Evolutionary conservation across 2,329 filamentous ascomycete species (phyloP).

Genomic region (Arthrobotrys megalospora): DNA sequence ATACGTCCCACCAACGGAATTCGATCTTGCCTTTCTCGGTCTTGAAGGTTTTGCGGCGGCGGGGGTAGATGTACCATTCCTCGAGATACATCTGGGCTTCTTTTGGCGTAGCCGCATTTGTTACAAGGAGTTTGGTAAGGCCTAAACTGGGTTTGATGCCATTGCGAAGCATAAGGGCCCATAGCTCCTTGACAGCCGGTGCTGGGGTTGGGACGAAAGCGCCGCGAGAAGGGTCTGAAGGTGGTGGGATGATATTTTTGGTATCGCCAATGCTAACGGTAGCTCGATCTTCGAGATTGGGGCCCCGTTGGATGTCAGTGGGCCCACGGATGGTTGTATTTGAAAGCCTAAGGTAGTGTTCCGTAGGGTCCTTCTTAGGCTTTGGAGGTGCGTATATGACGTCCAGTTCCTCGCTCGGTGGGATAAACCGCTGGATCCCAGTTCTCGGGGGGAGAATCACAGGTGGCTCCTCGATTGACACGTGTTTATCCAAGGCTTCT

Average conservation of each 20-base stretch:
- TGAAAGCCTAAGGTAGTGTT: constrained; percentile 25
- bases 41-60: constrained; percentile 17
- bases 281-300: constrained; percentile 43
- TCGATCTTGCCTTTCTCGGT: constrained; percentile 1
- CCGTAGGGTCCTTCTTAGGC: constrained; percentile 36
- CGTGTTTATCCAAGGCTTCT: constrained; percentile 23
- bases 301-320: constrained; percentile 25
- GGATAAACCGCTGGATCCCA: constrained; percentile 33
- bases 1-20: constrained; percentile 40
- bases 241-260: constrained; percentile 60
- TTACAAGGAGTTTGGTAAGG: constrained; percentile 43
- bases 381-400: constrained; percentile 36
- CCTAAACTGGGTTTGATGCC: constrained; percentile 33
- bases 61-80: constrained; percentile 43
- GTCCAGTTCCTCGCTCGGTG: constrained; percentile 26
- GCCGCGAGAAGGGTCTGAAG: constrained; percentile 58
- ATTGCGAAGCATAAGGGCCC: constrained; percentile 38
- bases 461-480: background rate
- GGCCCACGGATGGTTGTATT: constrained; percentile 49
- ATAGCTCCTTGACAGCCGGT: constrained; percentile 61
- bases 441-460: background rate
- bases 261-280: constrained; percentile 60
- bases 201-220: constrained; percentile 56
- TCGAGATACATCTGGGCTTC: constrained; percentile 46
- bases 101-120: constrained; percentile 8